Evolutionary conservation across 2,329 filamentous ascomycete genomes (phyloP).

Genomic region (Metarhizium album): DNA sequence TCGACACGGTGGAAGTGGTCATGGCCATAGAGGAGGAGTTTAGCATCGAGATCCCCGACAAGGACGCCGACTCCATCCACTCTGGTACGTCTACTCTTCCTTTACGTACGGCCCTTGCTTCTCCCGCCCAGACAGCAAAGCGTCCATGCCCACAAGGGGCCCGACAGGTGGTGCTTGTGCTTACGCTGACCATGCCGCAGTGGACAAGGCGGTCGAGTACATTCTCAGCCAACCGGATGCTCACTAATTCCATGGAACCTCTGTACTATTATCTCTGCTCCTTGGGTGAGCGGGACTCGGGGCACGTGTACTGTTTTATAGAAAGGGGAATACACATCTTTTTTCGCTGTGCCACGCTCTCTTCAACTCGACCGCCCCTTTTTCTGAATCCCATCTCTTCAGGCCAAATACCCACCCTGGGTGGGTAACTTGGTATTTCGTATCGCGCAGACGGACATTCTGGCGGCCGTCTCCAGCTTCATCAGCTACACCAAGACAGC

Average conservation of each 20-base stretch:
- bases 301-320: neutral
- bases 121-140: no score
- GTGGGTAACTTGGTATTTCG: no score
- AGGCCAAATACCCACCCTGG: no score
- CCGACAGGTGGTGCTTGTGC: neutral
- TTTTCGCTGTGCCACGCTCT: no score
- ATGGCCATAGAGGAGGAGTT: conserved; percentile 98
- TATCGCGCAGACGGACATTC: no score
- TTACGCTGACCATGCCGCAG: conserved; percentile 31
- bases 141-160: no score
- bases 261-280: neutral
- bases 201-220: conserved; percentile 91
- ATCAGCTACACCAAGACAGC: no score
- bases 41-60: conserved; percentile 95
- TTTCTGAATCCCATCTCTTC: no score
- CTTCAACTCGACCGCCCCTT: no score
- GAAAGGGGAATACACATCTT: no score
- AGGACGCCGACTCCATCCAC: conserved; percentile 90
- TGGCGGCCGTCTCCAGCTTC: no score
- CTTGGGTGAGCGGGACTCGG: neutral
- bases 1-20: conserved; percentile 98
- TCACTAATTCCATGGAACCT: conserved; percentile 36
- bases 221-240: conserved; percentile 89
- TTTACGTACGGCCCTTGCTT: no score
- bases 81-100: conserved; percentile 80